Conservation (phyloP, 805 yeast genomes). For the Saccharomycopsis guyanensis region DNA sequence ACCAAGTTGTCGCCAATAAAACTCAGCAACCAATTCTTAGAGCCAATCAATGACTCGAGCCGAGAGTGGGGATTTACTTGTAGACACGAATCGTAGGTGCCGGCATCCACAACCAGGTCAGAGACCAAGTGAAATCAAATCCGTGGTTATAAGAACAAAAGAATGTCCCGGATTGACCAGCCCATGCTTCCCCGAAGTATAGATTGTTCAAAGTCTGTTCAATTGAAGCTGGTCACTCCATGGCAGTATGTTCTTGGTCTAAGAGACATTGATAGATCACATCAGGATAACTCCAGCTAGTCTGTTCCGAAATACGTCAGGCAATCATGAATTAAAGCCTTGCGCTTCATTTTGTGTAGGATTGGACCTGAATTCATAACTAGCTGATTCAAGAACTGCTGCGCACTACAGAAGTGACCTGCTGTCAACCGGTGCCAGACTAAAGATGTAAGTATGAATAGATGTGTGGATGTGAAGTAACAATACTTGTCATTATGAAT, state of each 20-base stretch:
- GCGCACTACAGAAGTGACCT: neutral
- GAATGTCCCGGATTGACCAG: too few relatives aligned
- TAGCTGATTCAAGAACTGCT: neutral
- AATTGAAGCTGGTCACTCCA: too few relatives aligned
- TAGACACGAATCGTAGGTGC: neutral
- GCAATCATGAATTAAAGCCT: neutral
- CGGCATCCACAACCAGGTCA: neutral
- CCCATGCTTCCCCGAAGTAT: too few relatives aligned
- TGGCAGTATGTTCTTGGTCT: too few relatives aligned
- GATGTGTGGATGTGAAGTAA: constrained; percentile 1
- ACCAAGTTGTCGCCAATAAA: too few relatives aligned
- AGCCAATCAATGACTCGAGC: neutral
- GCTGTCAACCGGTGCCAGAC: neutral
- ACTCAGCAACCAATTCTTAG: neutral
- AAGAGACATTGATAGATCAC: too few relatives aligned
- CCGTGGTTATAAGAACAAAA: neutral
- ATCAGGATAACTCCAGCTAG: too few relatives aligned
- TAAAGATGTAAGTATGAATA: too few relatives aligned
- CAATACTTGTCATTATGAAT: neutral
- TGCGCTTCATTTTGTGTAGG: neutral
- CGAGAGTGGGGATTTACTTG: neutral
- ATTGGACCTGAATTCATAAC: neutral
- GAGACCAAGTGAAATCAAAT: neutral
- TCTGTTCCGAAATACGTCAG: neutral
- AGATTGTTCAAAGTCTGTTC: too few relatives aligned